phyloP scores from a whole-genome alignment of 2,329 filamentous ascomycete genomes.

The Aureobasidium sp. region DNA sequence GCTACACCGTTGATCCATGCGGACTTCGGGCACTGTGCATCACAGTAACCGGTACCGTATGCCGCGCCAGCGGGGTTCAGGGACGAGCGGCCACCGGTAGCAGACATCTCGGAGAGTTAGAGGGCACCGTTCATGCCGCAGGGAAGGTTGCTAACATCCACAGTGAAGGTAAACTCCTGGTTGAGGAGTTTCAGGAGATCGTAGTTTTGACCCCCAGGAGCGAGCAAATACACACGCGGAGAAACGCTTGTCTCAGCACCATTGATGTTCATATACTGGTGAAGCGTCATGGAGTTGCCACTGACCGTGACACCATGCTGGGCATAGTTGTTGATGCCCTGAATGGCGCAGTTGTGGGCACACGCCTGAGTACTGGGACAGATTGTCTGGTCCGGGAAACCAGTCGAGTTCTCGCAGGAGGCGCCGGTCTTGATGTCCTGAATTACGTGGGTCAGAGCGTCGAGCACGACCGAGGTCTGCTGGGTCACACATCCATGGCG shows the following conservation, averaged over 20 bases:
- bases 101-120: conserved; percentile 56
- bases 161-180: conserved; percentile 64
- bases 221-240: conserved; percentile 57
- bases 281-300: conserved; percentile 42
- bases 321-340: conserved; percentile 46
- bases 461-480: conserved; percentile 43
- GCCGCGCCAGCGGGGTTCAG: conserved; percentile 44
- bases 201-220: conserved; percentile 50
- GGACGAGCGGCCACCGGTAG: conserved; percentile 47
- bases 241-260: conserved; percentile 29
- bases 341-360: conserved; percentile 48
- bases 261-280: conserved; percentile 33
- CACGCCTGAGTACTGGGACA: conserved; percentile 44
- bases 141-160: conserved; percentile 58
- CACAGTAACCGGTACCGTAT: conserved; percentile 52
- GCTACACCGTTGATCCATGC: conserved; percentile 25
- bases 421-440: conserved; percentile 30
- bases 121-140: conserved; percentile 66
- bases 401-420: conserved; percentile 29
- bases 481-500: conserved; percentile 41
- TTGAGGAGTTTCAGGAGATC: conserved; percentile 56
- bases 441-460: conserved; percentile 40
- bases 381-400: conserved; percentile 32
- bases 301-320: conserved; percentile 47
- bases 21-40: conserved; percentile 33